Conservation (phyloP, 768 basidiomycete species). For the Tricholoma sp. region DNA sequence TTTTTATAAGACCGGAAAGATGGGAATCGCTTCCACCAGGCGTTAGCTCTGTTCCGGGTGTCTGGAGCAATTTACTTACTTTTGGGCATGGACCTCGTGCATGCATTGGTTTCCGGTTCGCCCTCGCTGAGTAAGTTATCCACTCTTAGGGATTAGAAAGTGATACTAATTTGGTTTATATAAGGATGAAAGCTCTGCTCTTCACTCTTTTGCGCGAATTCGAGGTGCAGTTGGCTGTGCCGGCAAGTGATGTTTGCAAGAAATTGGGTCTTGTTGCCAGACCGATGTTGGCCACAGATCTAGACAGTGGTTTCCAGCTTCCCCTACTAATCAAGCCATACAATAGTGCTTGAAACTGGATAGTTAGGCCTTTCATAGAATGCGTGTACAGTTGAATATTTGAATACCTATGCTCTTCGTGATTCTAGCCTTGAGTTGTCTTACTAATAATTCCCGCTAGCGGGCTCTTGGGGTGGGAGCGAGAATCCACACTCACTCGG, state of each 20-base stretch:
- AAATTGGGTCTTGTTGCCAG: slow-evolving; percentile 27
- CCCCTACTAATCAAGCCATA: slow-evolving; percentile 34
- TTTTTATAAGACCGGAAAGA: slow-evolving; percentile 50
- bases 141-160: background rate
- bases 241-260: slow-evolving; percentile 35
- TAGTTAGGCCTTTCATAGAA: no score
- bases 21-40: slow-evolving; percentile 49
- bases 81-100: slow-evolving; percentile 62
- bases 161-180: background rate
- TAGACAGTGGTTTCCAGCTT: slow-evolving; percentile 34
- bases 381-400: no score
- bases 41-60: slow-evolving; percentile 44
- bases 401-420: no score
- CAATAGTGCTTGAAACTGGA: background rate
- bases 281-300: slow-evolving; percentile 37
- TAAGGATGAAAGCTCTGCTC: slow-evolving; percentile 33
- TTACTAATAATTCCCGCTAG: no score
- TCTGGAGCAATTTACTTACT: slow-evolving; percentile 54
- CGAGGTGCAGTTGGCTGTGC: slow-evolving; percentile 50
- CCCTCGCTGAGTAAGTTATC: slow-evolving; percentile 42
- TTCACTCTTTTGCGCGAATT: slow-evolving; percentile 49
- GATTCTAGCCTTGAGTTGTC: no score
- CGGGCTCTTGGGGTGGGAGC: no score
- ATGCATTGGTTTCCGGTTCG: slow-evolving; percentile 65
- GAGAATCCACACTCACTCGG: no score